These are phyloP conservation scores for Marchantia polymorpha DNA, from an alignment of 225 moss, liverwort and hornwort species.

Conservation along the genomic window DNA sequence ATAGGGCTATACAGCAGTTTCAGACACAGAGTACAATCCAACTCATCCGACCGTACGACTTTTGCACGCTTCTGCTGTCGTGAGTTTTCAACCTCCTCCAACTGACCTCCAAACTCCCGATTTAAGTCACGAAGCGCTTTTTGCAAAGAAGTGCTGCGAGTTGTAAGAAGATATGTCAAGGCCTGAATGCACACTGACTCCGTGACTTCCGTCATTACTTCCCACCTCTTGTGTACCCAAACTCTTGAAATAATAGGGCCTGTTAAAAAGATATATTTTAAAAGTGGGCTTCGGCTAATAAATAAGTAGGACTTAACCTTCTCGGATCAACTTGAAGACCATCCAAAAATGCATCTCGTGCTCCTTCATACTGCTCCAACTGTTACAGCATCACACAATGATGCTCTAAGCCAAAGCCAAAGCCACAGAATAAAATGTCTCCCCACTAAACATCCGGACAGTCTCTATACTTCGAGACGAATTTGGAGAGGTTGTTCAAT, in stretches of 20 bases:
- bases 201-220: no score
- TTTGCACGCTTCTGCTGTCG: slow-evolving; percentile 54
- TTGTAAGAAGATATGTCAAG: not conserved
- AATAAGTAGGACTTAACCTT: slow-evolving; percentile 42
- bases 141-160: slow-evolving; percentile 34
- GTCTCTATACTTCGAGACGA: not conserved
- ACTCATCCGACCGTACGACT: slow-evolving; percentile 73
- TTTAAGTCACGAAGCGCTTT: slow-evolving; percentile 30
- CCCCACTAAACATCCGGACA: not conserved
- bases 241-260: not conserved
- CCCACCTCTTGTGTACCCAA: no score
- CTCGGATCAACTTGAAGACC: slow-evolving; percentile 72
- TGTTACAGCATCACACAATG: slow-evolving; percentile 28
- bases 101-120: slow-evolving; percentile 48
- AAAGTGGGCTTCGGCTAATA: not conserved
- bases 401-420: not conserved
- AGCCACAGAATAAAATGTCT: not conserved
- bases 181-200: no score
- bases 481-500: no score
- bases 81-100: slow-evolving; percentile 48
- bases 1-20: slow-evolving; percentile 79
- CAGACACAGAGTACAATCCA: slow-evolving; percentile 87
- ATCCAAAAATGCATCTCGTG: slow-evolving; percentile 58
- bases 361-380: slow-evolving; percentile 85
- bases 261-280: not conserved